Base-by-base conservation (phyloP, 306 rosid genomes). In the Prunus salicina region DNA sequence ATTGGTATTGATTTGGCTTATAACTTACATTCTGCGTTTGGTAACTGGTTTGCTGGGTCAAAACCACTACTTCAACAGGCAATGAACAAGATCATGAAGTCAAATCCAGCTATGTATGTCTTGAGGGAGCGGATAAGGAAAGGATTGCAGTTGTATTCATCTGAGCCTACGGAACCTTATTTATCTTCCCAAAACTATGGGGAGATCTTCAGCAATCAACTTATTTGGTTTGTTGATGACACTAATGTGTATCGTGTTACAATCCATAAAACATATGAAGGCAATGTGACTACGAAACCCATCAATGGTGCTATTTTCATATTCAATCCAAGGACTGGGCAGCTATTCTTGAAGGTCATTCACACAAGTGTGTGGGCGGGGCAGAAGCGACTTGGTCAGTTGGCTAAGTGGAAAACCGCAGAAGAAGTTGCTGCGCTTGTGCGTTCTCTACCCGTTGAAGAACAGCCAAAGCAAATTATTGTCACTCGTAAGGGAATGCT, bases 361-460 rank as follows among this genome's bases (percentile, higher is more conserved):
- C 99, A 95, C 82, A 95, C 98, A 3, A 95, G 99, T 88, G 99
- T 95, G 2, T 95, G 99, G 99, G 99, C 98, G 58, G 99, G 99
- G 68, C 99, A 95, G 86, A 95, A 95, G 85, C 99, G 99, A 88
- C 99, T 92, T 74, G 99, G 99, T 70, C 99, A 95, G 88, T 80
- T 95, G 88, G 99, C 99, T 2, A 95, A 95, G 93, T 95, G 99
- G 99, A 95, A 95, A 88, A 95, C 99, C 32, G 99, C 99, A 19
- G 99, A 95, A 84, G 99, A 95, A 89, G 99, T 95, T 82, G 99
- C 99, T 63, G 99, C 99, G 30, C 97, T 95, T 78, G 99, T 95
- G 78, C 91, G 97, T 69, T 95, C 99, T 61, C 76, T 92, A 84
- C 99, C 99, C 4, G 99, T 95, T 50, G 99, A 95, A 80, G 99